Base-by-base conservation (phyloP, 345 rosid species). In the Murraya koenigii region DNA sequence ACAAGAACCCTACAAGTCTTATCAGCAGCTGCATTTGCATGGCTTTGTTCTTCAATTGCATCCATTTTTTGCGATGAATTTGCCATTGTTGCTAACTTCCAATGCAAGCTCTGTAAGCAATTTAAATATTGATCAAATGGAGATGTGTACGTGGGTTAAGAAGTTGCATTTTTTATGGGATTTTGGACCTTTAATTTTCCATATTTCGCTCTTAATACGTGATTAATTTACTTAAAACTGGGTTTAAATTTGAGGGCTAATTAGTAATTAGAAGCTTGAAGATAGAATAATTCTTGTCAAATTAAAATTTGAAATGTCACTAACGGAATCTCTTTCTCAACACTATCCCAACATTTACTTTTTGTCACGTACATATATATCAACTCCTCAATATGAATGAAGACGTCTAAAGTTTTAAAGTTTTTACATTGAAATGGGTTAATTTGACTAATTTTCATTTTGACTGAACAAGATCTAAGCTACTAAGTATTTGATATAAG, bases 101-200 rank as follows among this genome's bases (percentile, higher is more conserved):
- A 58, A n/a, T 2, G n/a, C 28, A n/a, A 65, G 41, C 33, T 44
- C 26, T 71, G 32, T 11, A 33, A 71, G 6, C 0, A 38, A 36
- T 25, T 32, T 19, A 25, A 19, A 19, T 17, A 17, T 17, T 30
- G 39, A 49, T 65, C 47, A 49, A 70, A 66, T 52, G 77, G 49
- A 44, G 60, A 75, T 38, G 49, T n/a, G 2, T 63, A 47, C 56
- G 66, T 39, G 56, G 74, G 56, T 70, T 23, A 8, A 44, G 33
- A 68, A 55, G 83, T 70, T 75, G 75, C 85, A 75, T 47, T 38
- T 33, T 78, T 70, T 38, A 65, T 72, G 80, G 82, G 80, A 76
- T 23, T 61, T 14, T 66, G 39, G 35, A 17, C 25, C 49, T 59
- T 64, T 64, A 5, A 9, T 49, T 64, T 44, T 13, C 36, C 59